Base-by-base conservation (phyloP, 1,284 basidiomycete genomes). In the Trametes polyzona region DNA sequence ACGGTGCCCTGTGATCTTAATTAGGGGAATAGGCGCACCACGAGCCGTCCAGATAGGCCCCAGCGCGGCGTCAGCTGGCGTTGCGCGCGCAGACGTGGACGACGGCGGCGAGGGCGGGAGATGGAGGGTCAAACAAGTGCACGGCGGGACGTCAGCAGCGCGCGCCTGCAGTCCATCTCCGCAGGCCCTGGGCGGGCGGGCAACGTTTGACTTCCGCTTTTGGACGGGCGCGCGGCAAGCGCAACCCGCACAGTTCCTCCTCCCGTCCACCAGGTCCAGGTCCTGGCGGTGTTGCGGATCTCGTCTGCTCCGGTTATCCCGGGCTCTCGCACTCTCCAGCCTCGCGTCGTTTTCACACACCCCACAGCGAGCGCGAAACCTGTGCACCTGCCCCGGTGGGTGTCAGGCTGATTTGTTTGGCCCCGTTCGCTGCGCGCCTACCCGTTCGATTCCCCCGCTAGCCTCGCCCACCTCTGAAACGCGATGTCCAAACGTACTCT, bases 401-500 rank as follows among this genome's bases (percentile, higher is more conserved):
- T 30, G 47, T 29, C 37, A 23, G 40, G 39, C n/a, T 35, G 30
- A 35, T 47, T 35, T 52, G 40, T 36, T 40, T 21, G 49, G 48
- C 37, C 32, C 27, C 30, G 29, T 21, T 32, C 29, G 32, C 44
- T 26, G 14, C 30, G 30, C 17, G 39, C 26, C 10, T 26, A 19
- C 27, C 12, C 19, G 37, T 46, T 26, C 47, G 47, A 30, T 30
- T 55, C 35, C 39, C 44, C 52, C 37, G 23, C 33, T 10, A 46
- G 39, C 14, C 46, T 42, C 19, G 30, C 37, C 36, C 46, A 35
- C 35, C 24, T 30, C 39, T 36, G 39, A 36, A 47, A 37, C 54
- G 35, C 19, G 43, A 72, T 72, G 71, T 55, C 69, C 57, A 72
- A 72, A 62, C 69, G 66, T 36, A 43, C 66, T 37, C 49, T 64